phyloP scores from a whole-genome alignment of 371 early-diverging fungal genomes.

The Dentiscutata heterogama region DNA sequence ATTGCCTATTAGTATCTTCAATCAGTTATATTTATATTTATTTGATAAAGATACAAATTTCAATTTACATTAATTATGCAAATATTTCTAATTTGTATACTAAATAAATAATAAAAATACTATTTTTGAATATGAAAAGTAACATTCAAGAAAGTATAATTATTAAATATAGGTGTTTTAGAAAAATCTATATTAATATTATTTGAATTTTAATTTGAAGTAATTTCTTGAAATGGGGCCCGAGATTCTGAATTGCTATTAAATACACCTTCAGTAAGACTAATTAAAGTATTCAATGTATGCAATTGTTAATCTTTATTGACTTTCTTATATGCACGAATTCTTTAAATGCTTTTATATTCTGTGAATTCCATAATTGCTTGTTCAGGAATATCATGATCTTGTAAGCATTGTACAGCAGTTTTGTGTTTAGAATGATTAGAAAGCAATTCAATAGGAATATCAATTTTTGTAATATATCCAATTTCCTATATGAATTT shows the following conservation, averaged over 20 bases:
- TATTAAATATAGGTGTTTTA: not conserved
- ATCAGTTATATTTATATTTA: too few species aligned
- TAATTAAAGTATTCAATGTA: conserved; percentile 5
- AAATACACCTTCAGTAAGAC: not conserved
- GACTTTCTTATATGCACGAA: conserved; percentile 6
- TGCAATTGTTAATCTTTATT: conserved; percentile 14
- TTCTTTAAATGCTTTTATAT: not conserved
- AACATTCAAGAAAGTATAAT: conserved; percentile 23
- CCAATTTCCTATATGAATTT: not conserved
- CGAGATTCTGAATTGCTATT: not conserved
- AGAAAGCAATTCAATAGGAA: not conserved
- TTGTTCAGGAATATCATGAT: conserved; percentile 2
- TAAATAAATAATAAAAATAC: not conserved
- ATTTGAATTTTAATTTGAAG: not conserved
- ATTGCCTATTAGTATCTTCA: too few species aligned
- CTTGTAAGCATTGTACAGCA: conserved; percentile 3
- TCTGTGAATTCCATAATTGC: not conserved
- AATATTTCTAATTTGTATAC: too few species aligned
- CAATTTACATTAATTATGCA: too few species aligned
- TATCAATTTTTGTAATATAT: not conserved
- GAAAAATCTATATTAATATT: too few species aligned
- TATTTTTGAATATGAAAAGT: conserved; percentile 18
- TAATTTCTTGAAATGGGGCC: not conserved
- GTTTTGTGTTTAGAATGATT: not conserved
- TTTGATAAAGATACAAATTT: too few species aligned